Evolutionary conservation across 352 stramenopile species (phyloP).

Genomic region (Pilasporangium apinafurcum): DNA sequence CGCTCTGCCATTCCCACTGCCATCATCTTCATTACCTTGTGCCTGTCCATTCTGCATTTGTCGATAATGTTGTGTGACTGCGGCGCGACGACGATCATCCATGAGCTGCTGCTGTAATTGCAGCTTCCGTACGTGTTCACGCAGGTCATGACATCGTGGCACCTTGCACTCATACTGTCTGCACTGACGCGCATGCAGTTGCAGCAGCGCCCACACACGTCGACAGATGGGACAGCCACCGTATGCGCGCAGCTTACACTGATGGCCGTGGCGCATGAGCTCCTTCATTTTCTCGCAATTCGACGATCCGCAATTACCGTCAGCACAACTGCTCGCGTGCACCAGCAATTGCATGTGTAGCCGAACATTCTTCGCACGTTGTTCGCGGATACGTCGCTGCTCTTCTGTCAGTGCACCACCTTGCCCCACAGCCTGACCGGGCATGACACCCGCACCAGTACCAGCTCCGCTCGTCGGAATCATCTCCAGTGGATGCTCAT

Average conservation of each 20-base stretch:
- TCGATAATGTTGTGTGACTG: constrained; percentile 83
- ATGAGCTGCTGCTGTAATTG: constrained; percentile 97
- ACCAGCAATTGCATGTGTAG: constrained; percentile 98
- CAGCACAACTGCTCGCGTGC: constrained; percentile 92
- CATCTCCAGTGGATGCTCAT: constrained; percentile 76
- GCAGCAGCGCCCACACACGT: constrained; percentile 94
- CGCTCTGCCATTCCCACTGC: constrained; percentile 3
- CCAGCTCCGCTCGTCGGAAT: constrained; percentile 57
- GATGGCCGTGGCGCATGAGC: constrained; percentile 93
- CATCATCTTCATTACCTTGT: not conserved
- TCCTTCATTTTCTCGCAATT: constrained; percentile 99
- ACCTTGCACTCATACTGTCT: constrained; percentile 92
- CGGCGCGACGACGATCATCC: constrained; percentile 92
- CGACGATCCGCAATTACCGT: constrained; percentile 89
- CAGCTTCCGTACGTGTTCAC: constrained; percentile 93
- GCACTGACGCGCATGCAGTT: constrained; percentile 97
- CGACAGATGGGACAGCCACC: constrained; percentile 96
- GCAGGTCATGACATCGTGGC: constrained; percentile 94
- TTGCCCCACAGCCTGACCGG: constrained; percentile 4
- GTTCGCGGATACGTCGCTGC: constrained; percentile 63
- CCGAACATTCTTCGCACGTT: constrained; percentile 93
- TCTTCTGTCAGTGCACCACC: constrained; percentile 42
- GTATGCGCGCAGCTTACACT: constrained; percentile 90
- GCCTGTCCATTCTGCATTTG: constrained; percentile 51
- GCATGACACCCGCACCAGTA: not conserved